Base-by-base conservation (phyloP, 2,329 filamentous ascomycete genomes). In the Ophiostoma angusticollis region DNA sequence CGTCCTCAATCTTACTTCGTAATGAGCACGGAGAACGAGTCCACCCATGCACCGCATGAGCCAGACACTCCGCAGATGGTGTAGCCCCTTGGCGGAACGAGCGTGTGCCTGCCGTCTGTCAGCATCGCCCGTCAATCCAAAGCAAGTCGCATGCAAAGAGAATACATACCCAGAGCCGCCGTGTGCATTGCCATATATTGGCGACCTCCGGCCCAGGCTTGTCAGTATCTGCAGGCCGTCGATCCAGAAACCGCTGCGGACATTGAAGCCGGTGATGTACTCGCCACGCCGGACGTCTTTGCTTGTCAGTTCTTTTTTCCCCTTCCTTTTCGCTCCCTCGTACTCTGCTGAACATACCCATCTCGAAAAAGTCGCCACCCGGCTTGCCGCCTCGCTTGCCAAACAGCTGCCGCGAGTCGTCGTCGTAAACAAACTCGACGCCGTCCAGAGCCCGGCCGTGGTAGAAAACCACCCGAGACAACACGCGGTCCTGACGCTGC, bases 361-460 rank as follows among this genome's bases (percentile, higher is more conserved):
- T 68, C 13, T 81, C 70, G 60, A 94, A 93, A 32, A 77, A 72
- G 52, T 81, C 78, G 2, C 80, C 79, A 3, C 75, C 76, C 18
- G 70, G 61, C 46, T 79, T 79, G 7, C 80, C 82, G 11, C 80
- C 81, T 39, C 72, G 68, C 52, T 84, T 87, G 29, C 91, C 91
- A 63, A 98, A 93, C 4, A 95, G 58, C 54, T 95, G 85, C 39
- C 69, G 80, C 1, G 83, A 80, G 13, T 74, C 71, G 56, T 96
- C 86, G 52, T 96, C 89, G 54, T 94, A 96, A 43, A 83, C 68
- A 58, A 98, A 96, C 56, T 96, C 89, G 16, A 98, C 59, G 0
- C 91, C 91, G 55, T 93, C 81, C 11, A 96, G 54, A 4, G 80
- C 80, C 42, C 68, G 64, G 2, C 83, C 85, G 50, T 85, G 79